These are phyloP conservation scores for Prunella vulgaris DNA, from an alignment of 257 asterid species.

Conservation along the genomic window DNA sequence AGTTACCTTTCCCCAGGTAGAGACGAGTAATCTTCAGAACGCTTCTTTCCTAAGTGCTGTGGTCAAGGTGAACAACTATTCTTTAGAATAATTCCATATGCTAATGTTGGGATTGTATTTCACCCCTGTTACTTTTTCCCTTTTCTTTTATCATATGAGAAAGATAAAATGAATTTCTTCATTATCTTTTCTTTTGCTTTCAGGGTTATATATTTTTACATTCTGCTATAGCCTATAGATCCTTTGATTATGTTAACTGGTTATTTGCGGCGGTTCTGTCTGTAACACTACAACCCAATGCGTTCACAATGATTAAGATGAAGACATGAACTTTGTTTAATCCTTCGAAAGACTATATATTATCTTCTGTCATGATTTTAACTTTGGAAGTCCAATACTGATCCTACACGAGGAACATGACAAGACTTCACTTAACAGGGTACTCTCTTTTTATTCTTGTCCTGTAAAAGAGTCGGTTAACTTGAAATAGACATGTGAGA, in stretches of 20 bases:
- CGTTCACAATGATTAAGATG: neutral
- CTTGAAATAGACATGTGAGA: neutral
- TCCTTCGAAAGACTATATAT: neutral
- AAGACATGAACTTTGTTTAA: neutral
- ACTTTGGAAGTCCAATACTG: neutral
- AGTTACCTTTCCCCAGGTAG: conserved; percentile 46
- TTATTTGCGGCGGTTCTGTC: neutral
- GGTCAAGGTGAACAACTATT: conserved; percentile 59
- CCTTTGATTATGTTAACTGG: conserved; percentile 4
- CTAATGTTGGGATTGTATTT: neutral
- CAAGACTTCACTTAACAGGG: neutral
- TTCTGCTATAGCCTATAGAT: neutral
- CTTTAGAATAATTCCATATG: neutral
- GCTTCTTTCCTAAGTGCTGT: conserved; percentile 80
- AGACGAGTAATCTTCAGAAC: conserved; percentile 61
- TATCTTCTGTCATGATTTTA: conserved; percentile 9
- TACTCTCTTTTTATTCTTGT: neutral
- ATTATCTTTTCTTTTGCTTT: conserved; percentile 7
- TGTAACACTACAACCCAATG: neutral
- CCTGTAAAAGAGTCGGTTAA: neutral
- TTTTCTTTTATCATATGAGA: neutral
- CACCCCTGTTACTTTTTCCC: neutral
- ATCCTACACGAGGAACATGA: neutral
- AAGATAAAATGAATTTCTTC: neutral
- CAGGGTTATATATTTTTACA: conserved; percentile 3